These are phyloP conservation scores for Croton laevigatus DNA, from an alignment of 441 rosid genomes.

Conservation along the genomic window DNA sequence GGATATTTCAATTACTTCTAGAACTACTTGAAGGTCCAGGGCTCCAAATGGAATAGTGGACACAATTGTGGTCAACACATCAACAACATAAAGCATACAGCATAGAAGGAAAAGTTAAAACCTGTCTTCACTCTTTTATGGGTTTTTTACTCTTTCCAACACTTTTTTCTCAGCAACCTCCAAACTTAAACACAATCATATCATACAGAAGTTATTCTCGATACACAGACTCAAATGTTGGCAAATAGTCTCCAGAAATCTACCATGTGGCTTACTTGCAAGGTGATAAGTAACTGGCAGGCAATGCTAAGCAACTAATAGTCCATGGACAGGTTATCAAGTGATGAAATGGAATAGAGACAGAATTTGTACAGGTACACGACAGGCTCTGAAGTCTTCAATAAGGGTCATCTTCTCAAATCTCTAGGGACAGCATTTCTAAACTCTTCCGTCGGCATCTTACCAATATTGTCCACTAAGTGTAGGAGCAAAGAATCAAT, in stretches of 20 bases:
- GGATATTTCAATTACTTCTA: background rate
- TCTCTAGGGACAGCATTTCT: background rate
- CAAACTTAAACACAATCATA: background rate
- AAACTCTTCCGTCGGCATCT: background rate
- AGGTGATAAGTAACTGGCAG: background rate
- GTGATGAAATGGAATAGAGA: background rate
- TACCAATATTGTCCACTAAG: background rate
- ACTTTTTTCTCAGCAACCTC: background rate
- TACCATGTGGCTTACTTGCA: background rate
- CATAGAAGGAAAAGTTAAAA: background rate
- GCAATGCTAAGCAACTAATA: slow-evolving; percentile 6
- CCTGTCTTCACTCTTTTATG: background rate
- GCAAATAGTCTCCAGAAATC: background rate
- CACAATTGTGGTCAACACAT: slow-evolving; percentile 6
- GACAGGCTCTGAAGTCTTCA: background rate
- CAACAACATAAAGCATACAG: background rate
- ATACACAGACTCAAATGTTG: slow-evolving; percentile 7
- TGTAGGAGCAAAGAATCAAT: background rate
- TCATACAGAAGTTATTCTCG: background rate
- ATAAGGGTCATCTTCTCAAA: background rate
- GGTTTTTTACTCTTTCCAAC: background rate
- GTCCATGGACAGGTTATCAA: background rate
- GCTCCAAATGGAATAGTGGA: background rate
- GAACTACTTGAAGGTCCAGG: background rate
- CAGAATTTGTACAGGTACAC: background rate